Percentiles rank a stretch among this genome's conserved stretches.
Evolutionary conservation across 192 early-diverging fungal species (phyloP).

Genomic region (Cetraspora pellucida): DNA sequence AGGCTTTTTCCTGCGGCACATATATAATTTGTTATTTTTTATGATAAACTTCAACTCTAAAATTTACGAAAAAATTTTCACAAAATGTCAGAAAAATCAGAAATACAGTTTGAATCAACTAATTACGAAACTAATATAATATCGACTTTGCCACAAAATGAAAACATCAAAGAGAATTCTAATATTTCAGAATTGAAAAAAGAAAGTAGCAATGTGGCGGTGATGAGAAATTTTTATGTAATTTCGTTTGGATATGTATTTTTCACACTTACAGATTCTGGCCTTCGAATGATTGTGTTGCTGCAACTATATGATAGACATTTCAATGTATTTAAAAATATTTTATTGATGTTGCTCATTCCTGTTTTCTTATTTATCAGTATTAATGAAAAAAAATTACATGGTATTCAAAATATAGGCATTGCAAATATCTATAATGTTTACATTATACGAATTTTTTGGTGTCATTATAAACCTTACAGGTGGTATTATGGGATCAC

Average conservation of each 20-base stretch:
- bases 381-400: not conserved
- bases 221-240: constrained; percentile 37
- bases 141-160: too few species aligned
- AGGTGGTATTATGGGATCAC: constrained; percentile 49
- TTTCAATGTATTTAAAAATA: constrained; percentile 35
- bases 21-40: too few species aligned
- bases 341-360: not conserved
- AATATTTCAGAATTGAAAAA: not conserved
- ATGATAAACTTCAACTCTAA: too few species aligned
- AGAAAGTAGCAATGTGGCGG: not conserved
- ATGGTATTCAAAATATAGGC: constrained; percentile 5
- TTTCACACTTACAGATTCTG: constrained; percentile 52
- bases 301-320: constrained; percentile 42
- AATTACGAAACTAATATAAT: too few species aligned
- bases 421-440: constrained; percentile 50
- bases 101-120: too few species aligned
- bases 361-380: not conserved
- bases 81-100: too few species aligned
- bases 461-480: constrained; percentile 50
- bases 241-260: constrained; percentile 45
- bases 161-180: too few species aligned
- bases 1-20: too few species aligned
- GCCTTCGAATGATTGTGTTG: constrained; percentile 50
- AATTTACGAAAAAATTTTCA: too few species aligned
- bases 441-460: constrained; percentile 48